Base-by-base conservation (phyloP, 2,329 filamentous ascomycete genomes). In the Beauveria medogensis region DNA sequence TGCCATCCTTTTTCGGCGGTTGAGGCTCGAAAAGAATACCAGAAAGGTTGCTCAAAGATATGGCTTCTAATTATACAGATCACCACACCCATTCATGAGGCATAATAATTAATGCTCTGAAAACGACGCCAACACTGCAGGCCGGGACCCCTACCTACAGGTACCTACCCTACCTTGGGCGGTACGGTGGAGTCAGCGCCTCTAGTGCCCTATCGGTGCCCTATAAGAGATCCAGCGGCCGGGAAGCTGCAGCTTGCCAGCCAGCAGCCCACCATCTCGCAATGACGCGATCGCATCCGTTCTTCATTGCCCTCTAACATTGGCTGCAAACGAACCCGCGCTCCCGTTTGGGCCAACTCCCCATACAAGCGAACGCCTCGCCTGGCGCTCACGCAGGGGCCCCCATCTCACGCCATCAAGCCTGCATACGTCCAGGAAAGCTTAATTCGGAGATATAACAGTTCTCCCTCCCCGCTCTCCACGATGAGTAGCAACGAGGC, bases 231-330 rank as follows among this genome's bases (percentile, higher is more conserved):
- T 22, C 34, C 47, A 26, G 34, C 16, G 5, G 14, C 12, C 5
- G 14, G 54, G 43, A 47, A 40, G 43, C 41, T 56, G 43, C 43
- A 48, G n/a, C 24, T 37, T 18, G 22, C 37, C 37, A 3, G 37
- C 14, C 46, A 34, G 37, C 34, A 51, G 56, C 56, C 56, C 56
- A 59, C 56, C 26, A 28, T 34, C 56, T 44, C 24, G n/a, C 48
- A 46, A 59, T 59, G 56, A 59, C 56, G 56, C 56, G 56, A 59
- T 53, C 40, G 47, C 37, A 34, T 53, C 40, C 24, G 48, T 48
- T 28, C 47, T 51, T 40, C 24, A 46, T 44, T n/a, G 47, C 46
- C 48, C 47, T 59, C 48, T 52, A 6, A 30, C 56, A 59, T 59
- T 59, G 47, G 56, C 12, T 44, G 48, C 48, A 34, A 48, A 59